Base-by-base conservation (phyloP, 2,329 filamentous ascomycete genomes). In the Trichoderma atroviride region DNA sequence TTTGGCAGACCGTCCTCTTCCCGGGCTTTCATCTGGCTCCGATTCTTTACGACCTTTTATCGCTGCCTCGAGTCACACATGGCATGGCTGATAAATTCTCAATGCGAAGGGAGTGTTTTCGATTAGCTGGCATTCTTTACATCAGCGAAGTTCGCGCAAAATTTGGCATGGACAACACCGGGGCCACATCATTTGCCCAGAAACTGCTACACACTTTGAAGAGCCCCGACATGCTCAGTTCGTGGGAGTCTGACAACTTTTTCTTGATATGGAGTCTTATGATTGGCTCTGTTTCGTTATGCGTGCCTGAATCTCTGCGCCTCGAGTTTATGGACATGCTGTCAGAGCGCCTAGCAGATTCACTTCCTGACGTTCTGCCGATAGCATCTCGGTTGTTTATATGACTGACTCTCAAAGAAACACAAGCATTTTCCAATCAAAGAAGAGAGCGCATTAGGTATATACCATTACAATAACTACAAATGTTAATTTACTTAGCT, bases 151-250 rank as follows among this genome's bases (percentile, higher is more conserved):
- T 66, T 2, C 63, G 63, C 3, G 63, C 27, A 9, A 66, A 66
- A 5, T 66, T 66, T 58, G 63, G 63, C 5, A 66, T 66, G 63
- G 63, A 66, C 5, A 66, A 66, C 14, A 66, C 53, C 2, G 63
- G 63, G 10, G 63, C 63, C 13, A 66, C 29, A 4, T 50, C 63
- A 5, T 66, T 27, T n/a, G 63, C 63, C 16, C 57, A 66, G 19
- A 66, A 58, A 7, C 9, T 66, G 24, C 9, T 66, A 16, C 6
- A 2, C 27, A 10, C 24, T 0, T 27, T 66, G 27, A 58, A 66
- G n/a, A 37, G 37, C 33, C 63, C 27, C 13, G 22, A 35, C 1
- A 58, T 58, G 37, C 22, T 50, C 4, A 29, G 31, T 24, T 58
- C 63, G 14, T 66, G 63, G 63, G 63, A 31, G 14, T 35, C 19